Evolutionary conservation across 78 protist species (phyloP).

Genomic region (slime mould (Dictyostelium discoideum)): DNA sequence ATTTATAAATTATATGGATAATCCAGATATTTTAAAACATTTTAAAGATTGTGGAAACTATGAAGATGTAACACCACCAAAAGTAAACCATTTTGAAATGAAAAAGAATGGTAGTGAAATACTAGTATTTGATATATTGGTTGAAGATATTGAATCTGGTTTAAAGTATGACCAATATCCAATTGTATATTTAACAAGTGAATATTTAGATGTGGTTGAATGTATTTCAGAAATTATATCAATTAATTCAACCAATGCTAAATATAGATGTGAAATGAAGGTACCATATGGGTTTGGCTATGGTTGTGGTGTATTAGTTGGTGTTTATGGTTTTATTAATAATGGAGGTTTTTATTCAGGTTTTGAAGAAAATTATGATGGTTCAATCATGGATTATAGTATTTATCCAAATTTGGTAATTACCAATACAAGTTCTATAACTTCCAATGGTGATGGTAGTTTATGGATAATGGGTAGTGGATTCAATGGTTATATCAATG

Average conservation of each 20-base stretch:
- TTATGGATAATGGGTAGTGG: not conserved
- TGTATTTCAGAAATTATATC: not conserved
- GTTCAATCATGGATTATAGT: not conserved
- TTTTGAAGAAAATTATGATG: not conserved
- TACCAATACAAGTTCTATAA: not conserved
- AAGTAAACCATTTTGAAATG: not conserved
- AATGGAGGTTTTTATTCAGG: not conserved
- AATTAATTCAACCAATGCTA: not conserved
- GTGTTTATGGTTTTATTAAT: not conserved
- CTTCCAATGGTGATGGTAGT: not conserved
- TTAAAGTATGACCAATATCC: not conserved
- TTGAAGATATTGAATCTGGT: not conserved
- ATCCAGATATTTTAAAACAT: not conserved
- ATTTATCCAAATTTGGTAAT: not conserved
- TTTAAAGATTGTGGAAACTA: not conserved
- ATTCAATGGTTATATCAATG: too few relatives aligned
- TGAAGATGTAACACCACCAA: not conserved
- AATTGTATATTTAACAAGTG: not conserved
- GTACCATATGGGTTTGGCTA: not conserved
- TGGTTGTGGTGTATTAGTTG: not conserved
- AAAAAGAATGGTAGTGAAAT: not conserved
- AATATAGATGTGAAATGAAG: not conserved
- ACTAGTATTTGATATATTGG: not conserved
- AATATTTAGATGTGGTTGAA: not conserved
- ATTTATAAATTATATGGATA: not conserved